Conservation (phyloP, 2,329 filamentous ascomycete genomes). For the Ophiocordyceps camponoti-leonardi region DNA sequence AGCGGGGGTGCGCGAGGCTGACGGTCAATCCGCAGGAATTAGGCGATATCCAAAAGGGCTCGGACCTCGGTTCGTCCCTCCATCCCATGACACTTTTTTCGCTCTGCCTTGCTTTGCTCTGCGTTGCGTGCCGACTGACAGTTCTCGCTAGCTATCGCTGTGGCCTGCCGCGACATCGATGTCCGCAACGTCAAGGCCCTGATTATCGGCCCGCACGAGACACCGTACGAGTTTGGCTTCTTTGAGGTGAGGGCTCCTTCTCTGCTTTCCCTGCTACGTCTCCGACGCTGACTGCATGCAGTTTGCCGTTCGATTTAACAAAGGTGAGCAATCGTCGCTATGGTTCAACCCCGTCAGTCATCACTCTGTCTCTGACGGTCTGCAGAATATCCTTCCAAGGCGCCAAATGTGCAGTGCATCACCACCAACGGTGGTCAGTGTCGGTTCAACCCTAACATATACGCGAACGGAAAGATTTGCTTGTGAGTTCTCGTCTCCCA, state of each 20-base stretch:
- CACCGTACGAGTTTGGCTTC: slow-evolving; percentile 93
- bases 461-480: slow-evolving; percentile 80
- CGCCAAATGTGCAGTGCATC: slow-evolving; percentile 43
- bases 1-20: slow-evolving; percentile 9
- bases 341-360: background rate
- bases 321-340: slow-evolving; percentile 30
- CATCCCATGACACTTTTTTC: background rate
- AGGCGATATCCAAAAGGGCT: slow-evolving; percentile 64
- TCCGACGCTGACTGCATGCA: slow-evolving; percentile 13
- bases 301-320: slow-evolving; percentile 64
- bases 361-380: slow-evolving; percentile 2
- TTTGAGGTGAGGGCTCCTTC: slow-evolving; percentile 54
- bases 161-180: slow-evolving; percentile 74
- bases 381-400: slow-evolving; percentile 64
- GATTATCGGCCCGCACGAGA: slow-evolving; percentile 84
- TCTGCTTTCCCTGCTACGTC: background rate
- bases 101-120: background rate
- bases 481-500: slow-evolving; percentile 37
- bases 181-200: slow-evolving; percentile 75
- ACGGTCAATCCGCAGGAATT: slow-evolving; percentile 44
- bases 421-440: slow-evolving; percentile 83
- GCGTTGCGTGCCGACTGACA: background rate
- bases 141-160: slow-evolving; percentile 50
- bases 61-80: slow-evolving; percentile 56
- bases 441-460: slow-evolving; percentile 96